Evolutionary conservation across 1,284 basidiomycete genomes (phyloP), one percentile per base, ranked within the genome.

Genomic region (Cryptococcus jaspeensis): DNA sequence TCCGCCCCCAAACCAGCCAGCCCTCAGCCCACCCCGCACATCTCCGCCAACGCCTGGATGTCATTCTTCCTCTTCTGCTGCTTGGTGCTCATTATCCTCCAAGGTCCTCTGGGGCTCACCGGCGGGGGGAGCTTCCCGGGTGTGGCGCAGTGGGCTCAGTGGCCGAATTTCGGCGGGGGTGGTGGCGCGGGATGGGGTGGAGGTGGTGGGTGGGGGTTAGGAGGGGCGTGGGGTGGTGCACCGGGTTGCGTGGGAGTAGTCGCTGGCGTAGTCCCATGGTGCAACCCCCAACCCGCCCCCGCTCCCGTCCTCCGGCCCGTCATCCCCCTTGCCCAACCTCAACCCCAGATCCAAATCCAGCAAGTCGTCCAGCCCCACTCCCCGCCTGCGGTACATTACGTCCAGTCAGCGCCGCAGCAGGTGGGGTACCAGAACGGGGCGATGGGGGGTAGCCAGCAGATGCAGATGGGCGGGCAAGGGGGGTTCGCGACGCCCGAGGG

Each of bases 21-120:
- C 5, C 58, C 65, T 1, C 56, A 60, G 16, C 41, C 65, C 5
- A 59, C 61, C 13, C 69, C 71, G 2, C 53, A 60, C 25, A 72
- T 72, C 51, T 56, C 61, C 25, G 63, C 69, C 23, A 71, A 70
- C 46, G 67, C 67, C 9, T 72, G 71, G 71, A 72, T 72, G 71
- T 58, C 55, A 2, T 72, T 71, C 57, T 71, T 72, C 63, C 65
- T 72, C 37, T 72, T 72, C 45, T 62, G 60, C 49, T 72, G 71
- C 48, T 52, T 72, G 16, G 65, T 70, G 13, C 53, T 72, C 43
- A 71, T 72, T 61, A 71, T 72, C 58, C 62, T 72, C 6, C 71
- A 71, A 52, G 71, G 69, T 47, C 71, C 71, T 1, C 50, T 72
- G 15, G 71, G 69, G 28, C 53, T 72, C 1, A 66, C 65, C 3